These are phyloP conservation scores for Ogataea trehaloabstinens DNA, from an alignment of 805 yeast species.

Conservation along the genomic window DNA sequence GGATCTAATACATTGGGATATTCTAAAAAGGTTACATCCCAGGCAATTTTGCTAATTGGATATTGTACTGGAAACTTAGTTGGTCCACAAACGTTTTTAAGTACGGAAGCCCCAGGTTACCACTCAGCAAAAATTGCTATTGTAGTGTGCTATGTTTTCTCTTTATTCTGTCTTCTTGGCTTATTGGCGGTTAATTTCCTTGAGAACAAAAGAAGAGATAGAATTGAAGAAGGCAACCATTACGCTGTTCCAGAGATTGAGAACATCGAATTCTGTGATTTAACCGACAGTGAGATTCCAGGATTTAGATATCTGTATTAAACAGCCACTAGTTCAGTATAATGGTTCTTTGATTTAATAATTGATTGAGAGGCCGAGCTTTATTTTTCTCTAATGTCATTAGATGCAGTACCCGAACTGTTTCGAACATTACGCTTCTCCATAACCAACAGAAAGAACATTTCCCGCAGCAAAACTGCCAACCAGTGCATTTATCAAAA, in stretches of 20 bases:
- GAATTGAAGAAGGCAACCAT: neutral
- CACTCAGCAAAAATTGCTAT: constrained; percentile 51
- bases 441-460: too few relatives aligned
- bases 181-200: neutral
- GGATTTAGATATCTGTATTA: constrained; percentile 42
- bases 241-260: neutral
- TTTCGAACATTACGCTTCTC: too few relatives aligned
- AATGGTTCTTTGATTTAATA: too few relatives aligned
- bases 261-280: neutral
- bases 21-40: constrained; percentile 61
- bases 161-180: constrained; percentile 13
- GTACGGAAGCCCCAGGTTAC: constrained; percentile 55
- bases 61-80: constrained; percentile 64
- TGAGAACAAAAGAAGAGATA: constrained; percentile 49
- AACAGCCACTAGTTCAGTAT: too few relatives aligned
- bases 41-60: constrained; percentile 55
- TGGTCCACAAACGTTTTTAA: constrained; percentile 70
- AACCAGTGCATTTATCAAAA: too few relatives aligned
- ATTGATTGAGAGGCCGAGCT: too few relatives aligned
- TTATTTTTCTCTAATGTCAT: too few relatives aligned
- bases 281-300: constrained; percentile 45
- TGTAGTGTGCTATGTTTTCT: constrained; percentile 30
- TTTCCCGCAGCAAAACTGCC: too few relatives aligned
- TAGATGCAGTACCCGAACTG: too few relatives aligned
- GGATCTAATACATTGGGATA: constrained; percentile 55